Percentiles rank a stretch among this genome's conserved stretches.
Conservation (phyloP, 169 alveolate genomes). For the Ophryocystis elektroscirrha region DNA sequence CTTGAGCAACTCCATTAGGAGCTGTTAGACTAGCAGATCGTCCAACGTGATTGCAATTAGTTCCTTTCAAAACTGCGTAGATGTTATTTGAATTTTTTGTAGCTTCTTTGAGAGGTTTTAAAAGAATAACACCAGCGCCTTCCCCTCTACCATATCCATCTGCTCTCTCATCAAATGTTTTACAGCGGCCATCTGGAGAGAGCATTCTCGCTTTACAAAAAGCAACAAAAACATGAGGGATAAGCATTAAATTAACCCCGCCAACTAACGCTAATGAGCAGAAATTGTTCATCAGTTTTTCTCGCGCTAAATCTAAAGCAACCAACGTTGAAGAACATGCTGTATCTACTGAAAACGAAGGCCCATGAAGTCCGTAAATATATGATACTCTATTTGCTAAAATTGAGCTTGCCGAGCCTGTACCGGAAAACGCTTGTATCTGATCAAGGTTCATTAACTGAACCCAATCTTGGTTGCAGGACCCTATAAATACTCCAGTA, state of each 20-base stretch:
- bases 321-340: slow-evolving; percentile 47
- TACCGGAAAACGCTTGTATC: slow-evolving; percentile 22
- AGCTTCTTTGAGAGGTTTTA: slow-evolving; percentile 2
- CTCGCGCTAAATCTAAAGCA: slow-evolving; percentile 33
- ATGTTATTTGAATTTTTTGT: slow-evolving; percentile 8
- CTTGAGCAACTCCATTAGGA: slow-evolving; percentile 38
- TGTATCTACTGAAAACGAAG: slow-evolving; percentile 38
- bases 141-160: slow-evolving; percentile 36
- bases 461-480: slow-evolving; percentile 33
- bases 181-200: slow-evolving; percentile 22
- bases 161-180: slow-evolving; percentile 32
- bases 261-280: slow-evolving; percentile 17
- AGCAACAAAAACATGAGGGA: slow-evolving; percentile 12
- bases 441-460: slow-evolving; percentile 5
- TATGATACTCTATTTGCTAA: slow-evolving; percentile 35
- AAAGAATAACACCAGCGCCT: slow-evolving; percentile 31
- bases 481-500: slow-evolving; percentile 33
- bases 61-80: slow-evolving; percentile 11
- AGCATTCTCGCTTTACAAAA: slow-evolving; percentile 25
- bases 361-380: slow-evolving; percentile 30
- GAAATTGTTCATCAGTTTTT: slow-evolving; percentile 12
- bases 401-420: slow-evolving; percentile 30
- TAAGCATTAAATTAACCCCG: slow-evolving; percentile 14
- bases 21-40: slow-evolving; percentile 33
- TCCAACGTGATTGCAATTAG: slow-evolving; percentile 34